Evolutionary conservation across 2,329 filamentous ascomycete genomes (phyloP), one percentile per base, ranked within the genome.

Genomic region (Cryphonectria nitschkei): DNA sequence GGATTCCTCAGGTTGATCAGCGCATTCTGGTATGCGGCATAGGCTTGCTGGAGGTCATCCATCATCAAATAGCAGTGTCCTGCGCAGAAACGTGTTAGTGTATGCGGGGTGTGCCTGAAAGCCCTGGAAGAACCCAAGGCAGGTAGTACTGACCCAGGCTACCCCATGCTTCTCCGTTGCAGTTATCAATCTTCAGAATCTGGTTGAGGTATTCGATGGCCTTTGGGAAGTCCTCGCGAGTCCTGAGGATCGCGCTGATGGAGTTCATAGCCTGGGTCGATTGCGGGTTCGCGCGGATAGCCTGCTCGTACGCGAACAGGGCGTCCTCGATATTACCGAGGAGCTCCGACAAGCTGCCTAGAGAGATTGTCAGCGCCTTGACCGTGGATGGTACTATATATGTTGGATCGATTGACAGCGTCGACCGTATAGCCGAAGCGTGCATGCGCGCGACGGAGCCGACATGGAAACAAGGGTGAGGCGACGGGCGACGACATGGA

Each of bases 41-140:
- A 99, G 0, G 96, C 96, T 79, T 98, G 94, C 82, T 98, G 96
- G 46, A 98, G 83, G 77, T 98, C 95, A 78, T 99, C 96, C 89
- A 97, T 97, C 96, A 99, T 99, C 37, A 99, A 86, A 79, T 95
- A 97, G 83, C 96, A 98, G 80, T 98, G 96, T n/a, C 96, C 94
- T 95, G 75, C 19, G 61, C 41, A 68, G 2, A 37, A 34, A 74
- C 76, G 58, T 75, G 75, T 78, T 65, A 79, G 76, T 75, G 66
- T 74, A 14, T n/a, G 61, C 56, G 60, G 71, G 32, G 34, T 19
- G 11, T 26, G 41, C n/a, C 37, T 7, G 50, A 66, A n/a, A 46
- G 52, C n/a, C 37, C 11, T 1, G 65, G 11, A 39, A 34, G 68
- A 80, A 88, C 34, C 39, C 7, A n/a, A 54, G 11, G 68, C 32